phyloP scores from a whole-genome alignment of 139 green algal genomes.

The Closterium sp. region DNA sequence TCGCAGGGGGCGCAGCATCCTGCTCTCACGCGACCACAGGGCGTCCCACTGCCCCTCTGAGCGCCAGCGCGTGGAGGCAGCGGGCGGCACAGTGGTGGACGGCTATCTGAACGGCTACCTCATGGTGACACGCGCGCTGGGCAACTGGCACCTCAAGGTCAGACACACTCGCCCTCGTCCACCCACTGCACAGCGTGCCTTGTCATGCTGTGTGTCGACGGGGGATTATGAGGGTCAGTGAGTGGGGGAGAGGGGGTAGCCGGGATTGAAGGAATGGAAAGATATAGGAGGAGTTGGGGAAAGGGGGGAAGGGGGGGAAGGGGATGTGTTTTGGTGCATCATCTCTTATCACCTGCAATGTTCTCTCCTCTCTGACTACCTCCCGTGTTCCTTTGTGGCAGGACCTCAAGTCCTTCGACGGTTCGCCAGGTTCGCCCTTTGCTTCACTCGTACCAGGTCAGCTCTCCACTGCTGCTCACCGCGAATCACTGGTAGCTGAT shows the following conservation, averaged over 20 bases:
- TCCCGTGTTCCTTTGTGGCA: not conserved
- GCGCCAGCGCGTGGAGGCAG: slow-evolving; percentile 52
- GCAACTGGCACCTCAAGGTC: slow-evolving; percentile 58
- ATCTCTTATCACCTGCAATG: no score
- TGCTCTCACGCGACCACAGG: slow-evolving; percentile 58
- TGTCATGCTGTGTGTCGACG: slow-evolving; percentile 7
- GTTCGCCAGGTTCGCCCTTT: no score
- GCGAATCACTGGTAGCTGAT: no score
- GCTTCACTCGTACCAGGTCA: not conserved
- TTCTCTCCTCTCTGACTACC: not conserved
- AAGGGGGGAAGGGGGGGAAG: not conserved
- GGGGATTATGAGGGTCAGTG: slow-evolving; percentile 1
- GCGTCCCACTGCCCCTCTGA: slow-evolving; percentile 31
- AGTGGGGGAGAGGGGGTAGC: not conserved
- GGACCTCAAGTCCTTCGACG: not conserved
- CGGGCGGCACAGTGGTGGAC: slow-evolving; percentile 53
- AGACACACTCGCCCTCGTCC: slow-evolving; percentile 15
- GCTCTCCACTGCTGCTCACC: not conserved
- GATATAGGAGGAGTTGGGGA: not conserved
- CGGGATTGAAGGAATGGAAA: not conserved
- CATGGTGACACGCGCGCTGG: slow-evolving; percentile 53
- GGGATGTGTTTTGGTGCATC: no score
- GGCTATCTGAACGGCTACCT: slow-evolving; percentile 62
- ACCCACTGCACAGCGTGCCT: not conserved
- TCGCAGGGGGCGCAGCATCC: slow-evolving; percentile 43